A percentile compares a stretch with the other conserved stretches of the same genome.
phyloP scores from a whole-genome alignment of 345 rosid genomes.

The Bruguiera sexangula region DNA sequence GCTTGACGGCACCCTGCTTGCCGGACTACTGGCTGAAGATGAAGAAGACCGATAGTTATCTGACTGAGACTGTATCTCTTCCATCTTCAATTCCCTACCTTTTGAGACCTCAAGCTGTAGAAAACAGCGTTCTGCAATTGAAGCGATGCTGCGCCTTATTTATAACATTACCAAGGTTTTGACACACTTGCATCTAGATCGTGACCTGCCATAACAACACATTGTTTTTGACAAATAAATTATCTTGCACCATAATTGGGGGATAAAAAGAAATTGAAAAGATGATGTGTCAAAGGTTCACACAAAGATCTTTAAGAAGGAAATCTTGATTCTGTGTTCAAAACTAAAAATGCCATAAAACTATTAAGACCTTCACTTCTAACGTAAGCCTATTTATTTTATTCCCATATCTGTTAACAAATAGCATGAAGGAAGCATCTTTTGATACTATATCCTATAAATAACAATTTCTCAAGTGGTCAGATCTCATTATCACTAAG shows the following conservation, averaged over 20 bases:
- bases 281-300: background rate
- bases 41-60: conserved; percentile 96
- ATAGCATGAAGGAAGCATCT: too few species aligned
- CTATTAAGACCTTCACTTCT: background rate
- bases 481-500: too few species aligned
- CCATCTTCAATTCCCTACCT: conserved; percentile 45
- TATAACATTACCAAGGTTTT: background rate
- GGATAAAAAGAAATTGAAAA: too few species aligned
- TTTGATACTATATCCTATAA: too few species aligned
- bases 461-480: too few species aligned
- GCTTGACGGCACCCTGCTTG: conserved; percentile 92
- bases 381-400: too few species aligned
- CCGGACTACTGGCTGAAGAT: conserved; percentile 96
- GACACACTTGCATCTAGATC: background rate
- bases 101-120: conserved; percentile 20
- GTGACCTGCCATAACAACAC: background rate
- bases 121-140: conserved; percentile 13
- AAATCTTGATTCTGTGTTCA: background rate
- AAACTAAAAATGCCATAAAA: background rate
- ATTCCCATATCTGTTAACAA: too few species aligned
- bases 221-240: background rate
- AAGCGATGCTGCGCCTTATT: conserved; percentile 14
- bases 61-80: conserved; percentile 94
- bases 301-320: background rate
- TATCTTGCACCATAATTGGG: background rate